Conservation (phyloP, 2,329 filamentous ascomycete species). For the Pseudocercospora fuligena region DNA sequence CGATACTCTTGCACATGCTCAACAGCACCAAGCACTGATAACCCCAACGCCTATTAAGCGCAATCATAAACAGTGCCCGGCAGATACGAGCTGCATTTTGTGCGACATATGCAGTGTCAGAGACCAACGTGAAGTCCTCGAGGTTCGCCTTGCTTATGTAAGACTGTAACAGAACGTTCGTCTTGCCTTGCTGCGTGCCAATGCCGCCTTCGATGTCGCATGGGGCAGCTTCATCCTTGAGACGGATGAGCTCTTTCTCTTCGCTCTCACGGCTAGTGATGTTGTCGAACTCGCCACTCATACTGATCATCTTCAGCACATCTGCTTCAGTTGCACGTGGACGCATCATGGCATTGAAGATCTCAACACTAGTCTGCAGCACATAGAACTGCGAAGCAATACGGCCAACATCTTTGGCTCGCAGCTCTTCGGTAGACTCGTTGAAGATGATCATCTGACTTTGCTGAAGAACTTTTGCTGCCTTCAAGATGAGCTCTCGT, state of each 20-base stretch:
- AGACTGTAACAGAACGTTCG: constrained; percentile 90
- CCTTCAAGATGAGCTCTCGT: constrained; percentile 83
- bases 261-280: constrained; percentile 91
- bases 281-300: constrained; percentile 98
- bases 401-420: constrained; percentile 91
- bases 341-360: constrained; percentile 95
- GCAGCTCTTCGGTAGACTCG: constrained; percentile 87
- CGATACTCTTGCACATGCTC: constrained; percentile 93
- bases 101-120: constrained; percentile 91
- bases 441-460: constrained; percentile 99
- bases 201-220: constrained; percentile 77
- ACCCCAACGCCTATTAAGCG: constrained; percentile 92
- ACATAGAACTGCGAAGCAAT: constrained; percentile 99
- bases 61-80: constrained; percentile 94
- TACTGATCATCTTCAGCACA: constrained; percentile 92
- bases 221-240: constrained; percentile 72
- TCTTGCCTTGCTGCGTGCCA: constrained; percentile 79
- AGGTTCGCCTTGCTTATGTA: constrained; percentile 88
- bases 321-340: constrained; percentile 86
- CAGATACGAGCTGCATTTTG: constrained; percentile 96
- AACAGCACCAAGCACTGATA: constrained; percentile 91
- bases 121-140: constrained; percentile 91
- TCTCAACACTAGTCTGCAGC: constrained; percentile 86
- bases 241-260: constrained; percentile 77
- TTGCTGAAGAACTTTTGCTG: constrained; percentile 82